phyloP scores from a whole-genome alignment of 371 early-diverging fungal genomes.

The Mucor sp. region DNA sequence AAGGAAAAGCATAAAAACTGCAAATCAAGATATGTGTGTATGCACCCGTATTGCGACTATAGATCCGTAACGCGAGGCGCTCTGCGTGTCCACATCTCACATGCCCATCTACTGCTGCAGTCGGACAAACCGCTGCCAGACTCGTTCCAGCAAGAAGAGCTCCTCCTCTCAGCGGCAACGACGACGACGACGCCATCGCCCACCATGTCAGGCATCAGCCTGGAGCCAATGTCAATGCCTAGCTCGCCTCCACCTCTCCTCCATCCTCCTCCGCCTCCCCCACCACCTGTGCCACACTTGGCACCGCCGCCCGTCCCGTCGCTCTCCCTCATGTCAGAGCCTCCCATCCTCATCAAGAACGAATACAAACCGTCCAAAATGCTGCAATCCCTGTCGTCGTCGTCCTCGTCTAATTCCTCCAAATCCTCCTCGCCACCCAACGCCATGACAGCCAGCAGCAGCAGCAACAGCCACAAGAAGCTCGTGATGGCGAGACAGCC shows the following conservation, averaged over 20 bases:
- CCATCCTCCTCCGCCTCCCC: neutral
- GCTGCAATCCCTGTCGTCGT: neutral
- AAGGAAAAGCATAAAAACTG: constrained; percentile 20
- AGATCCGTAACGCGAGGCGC: constrained; percentile 28
- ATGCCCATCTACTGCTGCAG: constrained; percentile 15
- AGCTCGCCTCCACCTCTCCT: neutral
- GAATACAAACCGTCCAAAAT: neutral
- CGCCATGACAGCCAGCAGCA: neutral
- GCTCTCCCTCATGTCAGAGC: neutral
- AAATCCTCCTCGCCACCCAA: neutral
- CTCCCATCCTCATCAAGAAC: neutral
- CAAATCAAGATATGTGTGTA: constrained; percentile 28
- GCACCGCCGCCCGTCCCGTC: neutral
- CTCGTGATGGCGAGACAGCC: neutral
- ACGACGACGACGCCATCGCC: neutral
- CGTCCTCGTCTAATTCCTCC: neutral
- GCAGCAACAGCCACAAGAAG: neutral
- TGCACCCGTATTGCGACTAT: constrained; percentile 35
- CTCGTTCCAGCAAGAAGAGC: neutral
- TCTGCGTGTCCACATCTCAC: constrained; percentile 31
- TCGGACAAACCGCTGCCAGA: constrained; percentile 4
- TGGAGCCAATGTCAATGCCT: neutral
- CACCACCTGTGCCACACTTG: neutral
- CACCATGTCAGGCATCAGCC: neutral
- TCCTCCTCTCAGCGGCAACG: neutral